phyloP scores from a whole-genome alignment of 2,329 filamentous ascomycete genomes.

The Fusarium abutilonis region DNA sequence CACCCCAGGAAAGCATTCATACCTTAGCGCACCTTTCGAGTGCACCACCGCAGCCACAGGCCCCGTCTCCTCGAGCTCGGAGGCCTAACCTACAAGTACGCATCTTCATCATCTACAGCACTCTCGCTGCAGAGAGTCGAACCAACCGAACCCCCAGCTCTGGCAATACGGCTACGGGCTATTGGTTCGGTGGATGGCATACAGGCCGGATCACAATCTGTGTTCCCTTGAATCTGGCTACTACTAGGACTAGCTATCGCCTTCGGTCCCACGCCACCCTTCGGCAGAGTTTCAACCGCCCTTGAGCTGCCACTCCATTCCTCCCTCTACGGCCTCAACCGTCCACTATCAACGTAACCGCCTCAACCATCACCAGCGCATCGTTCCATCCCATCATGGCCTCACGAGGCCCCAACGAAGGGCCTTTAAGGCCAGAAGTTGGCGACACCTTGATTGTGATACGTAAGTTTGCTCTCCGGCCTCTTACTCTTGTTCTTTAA shows the following conservation, averaged over 20 bases:
- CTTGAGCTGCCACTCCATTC: slow-evolving; percentile 37
- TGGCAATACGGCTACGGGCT: slow-evolving; percentile 31
- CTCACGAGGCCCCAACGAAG: slow-evolving; percentile 51
- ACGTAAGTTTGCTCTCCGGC: slow-evolving; percentile 62
- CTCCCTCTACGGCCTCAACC: slow-evolving; percentile 37
- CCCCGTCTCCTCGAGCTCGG: slow-evolving; percentile 39
- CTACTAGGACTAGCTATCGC: slow-evolving; percentile 15
- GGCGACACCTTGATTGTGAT: slow-evolving; percentile 77
- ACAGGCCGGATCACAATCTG: slow-evolving; percentile 23
- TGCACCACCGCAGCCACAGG: slow-evolving; percentile 37
- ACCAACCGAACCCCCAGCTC: slow-evolving; percentile 30
- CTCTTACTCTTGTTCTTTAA: slow-evolving; percentile 41
- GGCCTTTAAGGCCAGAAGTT: slow-evolving; percentile 62
- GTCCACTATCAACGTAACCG: slow-evolving; percentile 28
- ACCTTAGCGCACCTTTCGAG: slow-evolving; percentile 36
- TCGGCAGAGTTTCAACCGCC: slow-evolving; percentile 37
- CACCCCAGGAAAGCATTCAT: slow-evolving; percentile 41
- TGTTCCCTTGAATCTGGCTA: slow-evolving; percentile 20
- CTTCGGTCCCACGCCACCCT: slow-evolving; percentile 35
- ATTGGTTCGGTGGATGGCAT: slow-evolving; percentile 41
- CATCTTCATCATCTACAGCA: slow-evolving; percentile 44
- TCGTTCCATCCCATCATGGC: slow-evolving; percentile 53
- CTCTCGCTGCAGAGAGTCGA: slow-evolving; percentile 33
- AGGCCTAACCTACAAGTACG: slow-evolving; percentile 13
- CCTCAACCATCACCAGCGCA: slow-evolving; percentile 29